These are phyloP conservation scores for Golubevia pallescens DNA, from an alignment of 1,284 basidiomycete species.

Conservation along the genomic window DNA sequence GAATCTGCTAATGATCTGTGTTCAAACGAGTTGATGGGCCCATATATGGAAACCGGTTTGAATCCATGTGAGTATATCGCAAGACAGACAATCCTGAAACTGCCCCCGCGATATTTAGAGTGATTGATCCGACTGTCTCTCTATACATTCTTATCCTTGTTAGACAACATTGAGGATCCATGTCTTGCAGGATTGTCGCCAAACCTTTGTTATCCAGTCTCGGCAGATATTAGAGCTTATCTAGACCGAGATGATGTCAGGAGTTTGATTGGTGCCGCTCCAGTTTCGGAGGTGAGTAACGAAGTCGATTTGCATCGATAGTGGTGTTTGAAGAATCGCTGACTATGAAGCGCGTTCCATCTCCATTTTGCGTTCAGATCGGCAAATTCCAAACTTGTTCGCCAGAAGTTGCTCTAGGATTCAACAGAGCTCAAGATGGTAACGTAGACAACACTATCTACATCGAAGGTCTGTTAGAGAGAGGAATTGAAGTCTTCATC, in stretches of 20 bases:
- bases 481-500: conserved; percentile 35
- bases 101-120: too few species aligned
- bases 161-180: conserved; percentile 46
- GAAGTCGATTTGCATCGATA: not conserved
- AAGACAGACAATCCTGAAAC: too few species aligned
- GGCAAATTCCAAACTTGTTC: conserved; percentile 41
- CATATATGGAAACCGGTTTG: conserved; percentile 34
- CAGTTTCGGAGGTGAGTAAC: conserved; percentile 2
- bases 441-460: conserved; percentile 28
- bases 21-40: conserved; percentile 21
- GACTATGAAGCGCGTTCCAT: not conserved
- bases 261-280: conserved; percentile 32
- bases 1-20: conserved; percentile 15
- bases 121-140: too few species aligned
- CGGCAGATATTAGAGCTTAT: conserved; percentile 40
- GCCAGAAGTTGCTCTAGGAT: conserved; percentile 21
- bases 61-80: conserved; percentile 27
- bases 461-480: conserved; percentile 37
- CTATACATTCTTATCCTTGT: too few species aligned
- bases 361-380: conserved; percentile 16
- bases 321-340: too few species aligned
- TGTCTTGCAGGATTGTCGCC: conserved; percentile 33
- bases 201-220: conserved; percentile 41
- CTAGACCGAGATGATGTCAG: conserved; percentile 48
- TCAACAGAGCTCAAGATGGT: conserved; percentile 19